phyloP scores from a whole-genome alignment of 768 basidiomycete genomes.

The Podaxis rugospora region DNA sequence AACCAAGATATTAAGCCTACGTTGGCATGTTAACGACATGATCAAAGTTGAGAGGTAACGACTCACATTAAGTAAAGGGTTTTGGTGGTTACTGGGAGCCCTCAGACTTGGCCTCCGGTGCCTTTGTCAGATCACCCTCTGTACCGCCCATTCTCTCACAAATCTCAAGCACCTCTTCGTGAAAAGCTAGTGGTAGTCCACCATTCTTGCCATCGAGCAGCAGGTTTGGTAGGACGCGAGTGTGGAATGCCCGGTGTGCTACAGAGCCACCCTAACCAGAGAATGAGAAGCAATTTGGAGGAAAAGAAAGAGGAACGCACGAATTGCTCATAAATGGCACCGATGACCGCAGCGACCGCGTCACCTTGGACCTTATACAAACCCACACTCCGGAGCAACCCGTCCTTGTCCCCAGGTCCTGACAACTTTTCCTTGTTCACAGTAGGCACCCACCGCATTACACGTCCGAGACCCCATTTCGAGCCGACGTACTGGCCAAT shows the following conservation, averaged over 20 bases:
- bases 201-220: constrained; percentile 23
- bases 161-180: constrained; percentile 38
- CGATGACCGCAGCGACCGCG: constrained; percentile 70
- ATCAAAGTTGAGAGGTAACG: not conserved
- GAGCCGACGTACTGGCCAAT: constrained; percentile 73
- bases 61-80: constrained; percentile 21
- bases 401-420: constrained; percentile 23
- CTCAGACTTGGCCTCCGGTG: not conserved
- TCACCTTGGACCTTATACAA: constrained; percentile 77
- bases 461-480: constrained; percentile 68
- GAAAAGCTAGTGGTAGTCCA: constrained; percentile 44
- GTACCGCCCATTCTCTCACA: constrained; percentile 49
- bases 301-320: constrained; percentile 38
- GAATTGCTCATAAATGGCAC: constrained; percentile 76
- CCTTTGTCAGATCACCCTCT: constrained; percentile 20
- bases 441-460: constrained; percentile 74
- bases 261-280: constrained; percentile 37
- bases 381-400: constrained; percentile 51
- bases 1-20: not conserved
- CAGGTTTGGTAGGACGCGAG: constrained; percentile 41
- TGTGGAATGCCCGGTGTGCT: constrained; percentile 48
- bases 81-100: not conserved
- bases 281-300: constrained; percentile 3
- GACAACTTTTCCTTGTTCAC: constrained; percentile 32
- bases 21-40: not conserved